Evolutionary conservation across 179 eudicot genomes (phyloP).

Genomic region (Corrigiola litoralis): DNA sequence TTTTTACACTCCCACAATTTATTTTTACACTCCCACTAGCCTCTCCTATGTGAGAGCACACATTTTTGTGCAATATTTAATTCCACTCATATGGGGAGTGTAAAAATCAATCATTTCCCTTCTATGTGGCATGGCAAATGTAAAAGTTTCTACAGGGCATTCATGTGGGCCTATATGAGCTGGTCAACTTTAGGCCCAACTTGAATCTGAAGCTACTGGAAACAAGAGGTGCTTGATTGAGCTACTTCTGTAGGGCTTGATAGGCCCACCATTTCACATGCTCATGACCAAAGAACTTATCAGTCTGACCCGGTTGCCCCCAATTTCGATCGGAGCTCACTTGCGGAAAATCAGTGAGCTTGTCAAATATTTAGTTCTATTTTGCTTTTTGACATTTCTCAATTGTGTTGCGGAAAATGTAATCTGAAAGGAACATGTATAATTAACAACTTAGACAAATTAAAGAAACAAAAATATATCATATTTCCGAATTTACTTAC

Average conservation of each 20-base stretch:
- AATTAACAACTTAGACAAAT: no score
- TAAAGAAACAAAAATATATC: no score
- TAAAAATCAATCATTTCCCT: no score
- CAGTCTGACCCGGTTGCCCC: not conserved
- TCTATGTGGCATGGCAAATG: constrained; percentile 3
- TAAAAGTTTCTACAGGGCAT: not conserved
- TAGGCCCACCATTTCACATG: constrained; percentile 24
- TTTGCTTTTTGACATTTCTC: no score
- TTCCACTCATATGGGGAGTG: no score
- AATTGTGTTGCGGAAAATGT: no score
- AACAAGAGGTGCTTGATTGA: not conserved
- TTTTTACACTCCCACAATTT: no score
- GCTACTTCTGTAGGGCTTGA: constrained; percentile 5
- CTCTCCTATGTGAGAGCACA: no score
- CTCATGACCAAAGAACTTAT: constrained; percentile 5
- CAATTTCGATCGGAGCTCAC: not conserved
- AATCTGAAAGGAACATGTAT: no score
- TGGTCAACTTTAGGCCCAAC: constrained; percentile 21
- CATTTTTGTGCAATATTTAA: no score
- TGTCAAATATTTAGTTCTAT: constrained; percentile 1
- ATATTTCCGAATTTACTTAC: no score
- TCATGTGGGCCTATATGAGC: constrained; percentile 16
- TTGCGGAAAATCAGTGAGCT: not conserved
- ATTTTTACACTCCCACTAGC: no score
- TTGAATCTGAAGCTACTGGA: not conserved